These are phyloP conservation scores for Cynanchum wilfordii DNA, from an alignment of 257 asterid genomes.

Conservation along the genomic window DNA sequence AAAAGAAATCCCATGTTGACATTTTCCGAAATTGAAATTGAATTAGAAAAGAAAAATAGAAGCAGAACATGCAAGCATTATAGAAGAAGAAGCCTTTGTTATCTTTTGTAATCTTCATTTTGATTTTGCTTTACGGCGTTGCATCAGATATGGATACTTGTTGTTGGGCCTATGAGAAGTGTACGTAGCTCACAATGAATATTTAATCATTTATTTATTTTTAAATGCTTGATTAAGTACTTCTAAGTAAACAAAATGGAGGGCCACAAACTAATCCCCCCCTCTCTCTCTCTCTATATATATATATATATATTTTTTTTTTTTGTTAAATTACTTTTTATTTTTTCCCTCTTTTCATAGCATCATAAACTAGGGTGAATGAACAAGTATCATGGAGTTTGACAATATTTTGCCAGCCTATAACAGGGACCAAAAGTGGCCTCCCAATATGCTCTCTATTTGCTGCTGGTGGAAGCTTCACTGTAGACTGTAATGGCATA, in stretches of 20 bases:
- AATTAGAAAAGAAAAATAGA: neutral
- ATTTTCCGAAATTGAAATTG: neutral
- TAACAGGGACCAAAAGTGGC: constrained; percentile 6
- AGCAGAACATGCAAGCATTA: neutral
- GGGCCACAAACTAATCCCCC: constrained; percentile 20
- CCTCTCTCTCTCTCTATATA: neutral
- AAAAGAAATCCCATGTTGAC: neutral
- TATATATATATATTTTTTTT: neutral
- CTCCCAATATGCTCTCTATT: neutral
- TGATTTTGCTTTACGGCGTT: constrained; percentile 13
- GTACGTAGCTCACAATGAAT: neutral
- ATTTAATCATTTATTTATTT: neutral
- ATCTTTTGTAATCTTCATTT: constrained; percentile 4
- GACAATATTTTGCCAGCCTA: constrained; percentile 17
- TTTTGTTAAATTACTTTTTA: too few relatives aligned
- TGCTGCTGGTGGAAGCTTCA: constrained; percentile 17
- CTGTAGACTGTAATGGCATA: neutral
- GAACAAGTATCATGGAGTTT: constrained; percentile 13
- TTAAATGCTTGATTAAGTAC: constrained; percentile 3
- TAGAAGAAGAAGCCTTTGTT: neutral
- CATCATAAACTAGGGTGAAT: neutral
- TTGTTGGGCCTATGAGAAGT: neutral
- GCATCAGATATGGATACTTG: neutral
- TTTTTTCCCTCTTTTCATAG: too few relatives aligned
- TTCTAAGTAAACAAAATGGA: constrained; percentile 17